Evolutionary conservation across 352 stramenopile species (phyloP).

Genomic region (Peronospora farinosa): DNA sequence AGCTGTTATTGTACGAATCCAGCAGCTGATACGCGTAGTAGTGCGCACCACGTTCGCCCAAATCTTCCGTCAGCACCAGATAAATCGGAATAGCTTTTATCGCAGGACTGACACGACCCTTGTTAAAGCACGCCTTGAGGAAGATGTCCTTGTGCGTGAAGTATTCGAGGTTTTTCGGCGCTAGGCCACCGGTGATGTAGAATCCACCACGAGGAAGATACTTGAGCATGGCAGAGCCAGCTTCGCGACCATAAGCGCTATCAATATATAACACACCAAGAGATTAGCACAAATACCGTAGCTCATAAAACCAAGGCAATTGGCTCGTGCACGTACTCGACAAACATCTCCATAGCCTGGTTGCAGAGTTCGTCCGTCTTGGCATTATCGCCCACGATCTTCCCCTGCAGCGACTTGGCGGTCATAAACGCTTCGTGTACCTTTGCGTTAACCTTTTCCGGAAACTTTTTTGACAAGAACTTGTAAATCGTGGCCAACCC

Average conservation of each 20-base stretch:
- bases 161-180: slow-evolving; percentile 94
- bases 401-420: slow-evolving; percentile 65
- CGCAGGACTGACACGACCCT: slow-evolving; percentile 80
- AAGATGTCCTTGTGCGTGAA: slow-evolving; percentile 85
- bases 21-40: slow-evolving; percentile 82
- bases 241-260: slow-evolving; percentile 91
- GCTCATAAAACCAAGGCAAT: neutral
- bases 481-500: slow-evolving; percentile 95
- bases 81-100: slow-evolving; percentile 80
- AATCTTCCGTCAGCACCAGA: slow-evolving; percentile 86
- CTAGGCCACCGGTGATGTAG: slow-evolving; percentile 95
- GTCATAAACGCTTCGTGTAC: slow-evolving; percentile 66
- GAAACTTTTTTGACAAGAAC: slow-evolving; percentile 90
- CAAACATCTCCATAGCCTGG: slow-evolving; percentile 92
- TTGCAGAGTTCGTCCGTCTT: slow-evolving; percentile 77
- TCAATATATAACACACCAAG: slow-evolving; percentile 7
- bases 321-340: slow-evolving; percentile 53
- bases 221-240: slow-evolving; percentile 91
- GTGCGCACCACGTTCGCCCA: slow-evolving; percentile 86
- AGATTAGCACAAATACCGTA: neutral
- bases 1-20: slow-evolving; percentile 46
- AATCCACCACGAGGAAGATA: slow-evolving; percentile 94
- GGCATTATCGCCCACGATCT: slow-evolving; percentile 86
- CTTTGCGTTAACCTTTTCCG: slow-evolving; percentile 72
- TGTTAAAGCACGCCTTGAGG: slow-evolving; percentile 81